Evolutionary conservation across 2,329 filamentous ascomycete genomes (phyloP).

Genomic region (Colletotrichum sp.): DNA sequence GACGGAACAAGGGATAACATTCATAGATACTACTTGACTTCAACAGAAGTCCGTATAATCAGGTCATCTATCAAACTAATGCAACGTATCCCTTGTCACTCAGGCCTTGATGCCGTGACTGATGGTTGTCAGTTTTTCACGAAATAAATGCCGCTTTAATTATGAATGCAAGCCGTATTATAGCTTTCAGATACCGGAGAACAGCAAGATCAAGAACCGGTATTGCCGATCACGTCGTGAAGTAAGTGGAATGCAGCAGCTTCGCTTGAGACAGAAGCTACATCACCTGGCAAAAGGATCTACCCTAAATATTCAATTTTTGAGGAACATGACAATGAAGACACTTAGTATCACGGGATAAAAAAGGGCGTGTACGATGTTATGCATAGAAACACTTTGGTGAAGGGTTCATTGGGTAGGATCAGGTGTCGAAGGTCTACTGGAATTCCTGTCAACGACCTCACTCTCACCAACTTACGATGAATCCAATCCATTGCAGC

Average conservation of each 20-base stretch:
- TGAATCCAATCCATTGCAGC: neutral
- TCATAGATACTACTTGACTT: neutral
- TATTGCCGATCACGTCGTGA: neutral
- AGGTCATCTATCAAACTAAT: neutral
- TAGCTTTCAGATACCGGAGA: neutral
- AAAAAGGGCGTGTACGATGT: neutral
- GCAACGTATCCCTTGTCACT: neutral
- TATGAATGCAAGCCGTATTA: neutral
- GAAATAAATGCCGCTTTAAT: rapidly evolving
- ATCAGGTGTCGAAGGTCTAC: neutral
- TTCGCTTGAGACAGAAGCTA: neutral
- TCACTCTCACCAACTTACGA: neutral
- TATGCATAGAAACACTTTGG: neutral
- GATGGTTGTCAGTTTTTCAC: neutral
- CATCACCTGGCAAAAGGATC: neutral
- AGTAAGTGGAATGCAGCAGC: neutral
- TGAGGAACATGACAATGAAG: neutral
- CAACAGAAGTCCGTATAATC: neutral
- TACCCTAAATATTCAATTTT: neutral
- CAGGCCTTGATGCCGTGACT: neutral
- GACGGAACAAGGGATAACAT: neutral
- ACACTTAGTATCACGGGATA: neutral
- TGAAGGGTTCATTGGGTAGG: neutral
- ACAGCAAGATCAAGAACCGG: neutral
- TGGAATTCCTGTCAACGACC: neutral